Evolutionary conservation across 495 filamentous ascomycete genomes (phyloP).

Genomic region (Penicillium pancosmium): DNA sequence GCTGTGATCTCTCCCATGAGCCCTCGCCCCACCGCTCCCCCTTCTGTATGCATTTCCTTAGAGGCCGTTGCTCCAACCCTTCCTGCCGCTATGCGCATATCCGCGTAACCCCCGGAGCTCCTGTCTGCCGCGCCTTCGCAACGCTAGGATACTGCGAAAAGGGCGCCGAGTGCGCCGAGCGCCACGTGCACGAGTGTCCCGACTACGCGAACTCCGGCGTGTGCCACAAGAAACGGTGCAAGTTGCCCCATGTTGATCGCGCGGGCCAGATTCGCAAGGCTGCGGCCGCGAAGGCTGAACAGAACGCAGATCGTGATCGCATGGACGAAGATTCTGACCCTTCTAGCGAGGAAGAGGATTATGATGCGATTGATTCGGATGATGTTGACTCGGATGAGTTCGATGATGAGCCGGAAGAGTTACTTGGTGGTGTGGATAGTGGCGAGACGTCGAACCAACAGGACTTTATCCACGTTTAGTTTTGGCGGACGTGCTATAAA

Average conservation of each 20-base stretch:
- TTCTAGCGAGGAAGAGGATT: conserved; percentile 82
- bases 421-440: conserved; percentile 48
- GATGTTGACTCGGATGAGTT: conserved; percentile 90
- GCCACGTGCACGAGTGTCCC: conserved; percentile 89
- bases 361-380: conserved; percentile 74
- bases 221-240: conserved; percentile 83
- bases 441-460: conserved; percentile 64
- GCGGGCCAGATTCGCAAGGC: conserved; percentile 71
- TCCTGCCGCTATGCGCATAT: conserved; percentile 90
- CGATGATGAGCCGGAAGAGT: conserved; percentile 64
- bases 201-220: conserved; percentile 89
- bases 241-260: conserved; percentile 83
- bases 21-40: conserved; percentile 83
- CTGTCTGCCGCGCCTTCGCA: conserved; percentile 83
- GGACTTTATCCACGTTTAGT: conserved; percentile 67
- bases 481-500: neutral
- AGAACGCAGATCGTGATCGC: conserved; percentile 35
- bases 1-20: conserved; percentile 93
- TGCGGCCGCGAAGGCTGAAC: conserved; percentile 39
- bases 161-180: conserved; percentile 74
- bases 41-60: conserved; percentile 85
- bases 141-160: conserved; percentile 89
- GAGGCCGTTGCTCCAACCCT: conserved; percentile 86
- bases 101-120: conserved; percentile 76
- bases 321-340: conserved; percentile 69